These are phyloP conservation scores for Penicillium turbatum DNA, from an alignment of 495 filamentous ascomycete species.

Conservation along the genomic window DNA sequence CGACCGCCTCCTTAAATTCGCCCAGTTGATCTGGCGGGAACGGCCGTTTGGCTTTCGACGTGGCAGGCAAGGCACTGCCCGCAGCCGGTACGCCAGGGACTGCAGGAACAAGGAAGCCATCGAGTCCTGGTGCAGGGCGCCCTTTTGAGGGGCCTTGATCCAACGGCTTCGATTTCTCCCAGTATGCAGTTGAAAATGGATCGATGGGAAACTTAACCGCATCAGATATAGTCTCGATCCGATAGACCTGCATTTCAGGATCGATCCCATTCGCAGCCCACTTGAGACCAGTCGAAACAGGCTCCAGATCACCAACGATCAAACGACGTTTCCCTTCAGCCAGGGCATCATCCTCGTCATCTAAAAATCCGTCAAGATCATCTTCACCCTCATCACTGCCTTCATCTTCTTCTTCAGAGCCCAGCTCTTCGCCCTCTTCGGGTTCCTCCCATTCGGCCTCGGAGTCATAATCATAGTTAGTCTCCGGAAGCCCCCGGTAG, in stretches of 20 bases:
- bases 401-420: slow-evolving; percentile 75
- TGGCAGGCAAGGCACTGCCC: slow-evolving; percentile 8
- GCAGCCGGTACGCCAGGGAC: slow-evolving; percentile 9
- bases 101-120: slow-evolving; percentile 23
- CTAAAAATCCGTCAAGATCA: slow-evolving; percentile 53
- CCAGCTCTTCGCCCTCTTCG: slow-evolving; percentile 74
- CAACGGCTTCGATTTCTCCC: slow-evolving; percentile 49
- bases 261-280: slow-evolving; percentile 64
- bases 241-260: slow-evolving; percentile 49
- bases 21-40: slow-evolving; percentile 57
- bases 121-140: slow-evolving; percentile 5
- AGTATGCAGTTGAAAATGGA: slow-evolving; percentile 80
- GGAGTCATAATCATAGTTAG: slow-evolving; percentile 94
- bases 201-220: slow-evolving; percentile 60
- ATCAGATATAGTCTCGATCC: slow-evolving; percentile 67
- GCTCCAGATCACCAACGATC: slow-evolving; percentile 68
- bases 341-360: slow-evolving; percentile 47
- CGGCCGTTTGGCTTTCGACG: slow-evolving; percentile 31
- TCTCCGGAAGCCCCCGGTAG: slow-evolving; percentile 54
- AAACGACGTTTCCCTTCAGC: slow-evolving; percentile 40
- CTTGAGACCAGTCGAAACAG: slow-evolving; percentile 69
- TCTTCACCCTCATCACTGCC: slow-evolving; percentile 49
- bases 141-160: slow-evolving; percentile 9
- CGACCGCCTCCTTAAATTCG: slow-evolving; percentile 68
- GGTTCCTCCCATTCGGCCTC: slow-evolving; percentile 91